Base-by-base conservation (phyloP, 768 basidiomycete genomes). In the Suillus weaverae region DNA sequence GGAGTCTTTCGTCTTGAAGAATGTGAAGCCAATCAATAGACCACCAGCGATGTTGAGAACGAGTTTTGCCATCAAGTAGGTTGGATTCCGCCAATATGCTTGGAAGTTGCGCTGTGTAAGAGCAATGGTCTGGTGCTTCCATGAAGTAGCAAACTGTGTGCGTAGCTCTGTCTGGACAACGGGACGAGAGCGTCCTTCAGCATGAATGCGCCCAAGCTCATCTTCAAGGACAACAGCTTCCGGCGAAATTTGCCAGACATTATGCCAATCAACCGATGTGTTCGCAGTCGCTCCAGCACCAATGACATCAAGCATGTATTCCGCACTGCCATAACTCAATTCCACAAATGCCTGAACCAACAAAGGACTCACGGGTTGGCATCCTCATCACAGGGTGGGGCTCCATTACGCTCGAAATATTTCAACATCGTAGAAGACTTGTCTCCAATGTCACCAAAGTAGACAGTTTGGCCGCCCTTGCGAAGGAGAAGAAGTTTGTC, bases 381-480 rank as follows among this genome's bases (percentile, higher is more conserved):
- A 1, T 82, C 80, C 4, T 82, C 71, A 0, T 81, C 79, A 65
- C 94, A 95, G n/a, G 69, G 70, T 3, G 86, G 80, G 0, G 85
- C 87, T 36, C 92, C 91, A 57, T 87, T 87, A 4, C 71, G 70
- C 72, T 92, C 87, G 66, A 96, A 94, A 74, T 96, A 95, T n/a
- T 81, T 72, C 62, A 94, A 85, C 22, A 95, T 73, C 0, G 84
- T 84, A 9, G 80, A 73, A 0, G 91, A 81, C 64, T 89, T 84
- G 22, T 77, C 67, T 1, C 93, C 92, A 32, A 93, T 73, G 61
- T 91, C 87, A n/a, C 86, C 86, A 69, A 86, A 86, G 76, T 88
- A 89, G 18, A 86, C 85, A 2, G 81, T 84, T 73, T 87, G 76
- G 30, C 95, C 95, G 14, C 95, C 94, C 68, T 86, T 86, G 53